phyloP scores from a whole-genome alignment of 352 stramenopile species.

The Pythium pyrilobum region DNA sequence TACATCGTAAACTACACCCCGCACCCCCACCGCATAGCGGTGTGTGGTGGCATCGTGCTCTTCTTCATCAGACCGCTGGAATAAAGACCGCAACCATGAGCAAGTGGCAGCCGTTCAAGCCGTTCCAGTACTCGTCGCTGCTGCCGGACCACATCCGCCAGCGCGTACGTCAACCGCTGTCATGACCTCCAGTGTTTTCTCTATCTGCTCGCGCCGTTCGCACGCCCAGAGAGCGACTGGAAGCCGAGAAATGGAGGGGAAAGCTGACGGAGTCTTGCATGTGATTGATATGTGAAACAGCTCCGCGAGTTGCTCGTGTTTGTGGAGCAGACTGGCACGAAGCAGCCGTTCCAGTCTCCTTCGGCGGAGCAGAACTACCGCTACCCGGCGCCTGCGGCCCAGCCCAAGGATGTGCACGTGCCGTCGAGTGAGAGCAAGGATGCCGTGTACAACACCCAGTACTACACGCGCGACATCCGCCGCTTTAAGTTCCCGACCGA shows the following conservation, averaged over 20 bases:
- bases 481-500: conserved; percentile 59
- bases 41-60: conserved; percentile 10
- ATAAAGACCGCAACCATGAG: conserved; percentile 40
- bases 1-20: conserved; percentile 9
- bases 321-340: conserved; percentile 66
- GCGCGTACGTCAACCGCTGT: conserved; percentile 31
- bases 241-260: not conserved
- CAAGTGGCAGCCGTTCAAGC: conserved; percentile 83
- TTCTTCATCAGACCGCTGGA: conserved; percentile 14
- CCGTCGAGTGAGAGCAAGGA: conserved; percentile 70
- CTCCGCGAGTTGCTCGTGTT: conserved; percentile 80
- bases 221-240: not conserved
- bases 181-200: not conserved
- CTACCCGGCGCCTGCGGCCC: conserved; percentile 71
- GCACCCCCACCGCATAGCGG: not conserved
- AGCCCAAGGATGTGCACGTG: conserved; percentile 60
- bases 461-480: conserved; percentile 87
- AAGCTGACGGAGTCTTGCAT: not conserved
- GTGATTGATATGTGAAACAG: conserved; percentile 18
- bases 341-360: conserved; percentile 70
- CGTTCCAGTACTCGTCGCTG: conserved; percentile 71
- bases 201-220: not conserved
- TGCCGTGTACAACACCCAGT: conserved; percentile 82
- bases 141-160: conserved; percentile 61
- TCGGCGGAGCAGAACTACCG: conserved; percentile 59